phyloP scores from a whole-genome alignment of 495 filamentous ascomycete genomes.

The Aspergillus sclerotiicarbonarius region DNA sequence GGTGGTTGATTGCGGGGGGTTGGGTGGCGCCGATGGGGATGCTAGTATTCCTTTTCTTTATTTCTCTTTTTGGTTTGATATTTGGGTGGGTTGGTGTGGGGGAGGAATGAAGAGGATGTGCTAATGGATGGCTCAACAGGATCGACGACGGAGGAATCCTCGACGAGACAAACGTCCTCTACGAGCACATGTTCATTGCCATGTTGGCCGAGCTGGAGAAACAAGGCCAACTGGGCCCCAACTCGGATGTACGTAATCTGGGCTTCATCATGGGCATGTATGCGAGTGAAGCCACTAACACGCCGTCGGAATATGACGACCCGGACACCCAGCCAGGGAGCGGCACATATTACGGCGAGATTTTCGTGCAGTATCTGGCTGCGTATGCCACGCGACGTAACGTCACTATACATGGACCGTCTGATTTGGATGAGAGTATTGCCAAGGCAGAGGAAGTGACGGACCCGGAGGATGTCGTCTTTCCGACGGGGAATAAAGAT shows the following conservation, averaged over 20 bases:
- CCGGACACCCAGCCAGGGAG: neutral
- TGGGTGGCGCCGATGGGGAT: slow-evolving; percentile 8
- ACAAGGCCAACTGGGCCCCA: slow-evolving; percentile 22
- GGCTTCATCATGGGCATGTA: slow-evolving; percentile 28
- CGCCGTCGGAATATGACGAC: neutral
- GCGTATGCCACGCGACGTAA: slow-evolving; percentile 22
- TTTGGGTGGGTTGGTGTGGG: no score
- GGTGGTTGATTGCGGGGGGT: slow-evolving; percentile 17
- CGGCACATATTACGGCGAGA: slow-evolving; percentile 9
- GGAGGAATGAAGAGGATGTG: neutral
- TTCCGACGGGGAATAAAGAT: slow-evolving; percentile 17
- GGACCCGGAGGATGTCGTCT: slow-evolving; percentile 14
- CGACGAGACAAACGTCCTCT: slow-evolving; percentile 10
- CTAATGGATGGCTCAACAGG: slow-evolving; percentile 2
- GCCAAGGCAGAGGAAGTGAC: slow-evolving; percentile 8
- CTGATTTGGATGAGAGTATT: slow-evolving; percentile 9
- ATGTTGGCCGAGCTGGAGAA: slow-evolving; percentile 30
- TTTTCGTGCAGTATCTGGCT: slow-evolving; percentile 13
- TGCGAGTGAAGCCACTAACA: slow-evolving; percentile 8
- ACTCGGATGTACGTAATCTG: slow-evolving; percentile 34
- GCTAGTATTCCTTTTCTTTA: slow-evolving; percentile 7
- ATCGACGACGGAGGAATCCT: slow-evolving; percentile 26
- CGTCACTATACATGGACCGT: slow-evolving; percentile 17
- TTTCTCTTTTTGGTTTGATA: neutral
- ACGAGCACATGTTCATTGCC: slow-evolving; percentile 31